Percentiles rank a stretch among this genome's conserved stretches.
phyloP scores from a whole-genome alignment of 2,329 filamentous ascomycete genomes.

The Chaetoscypha palmicola region DNA sequence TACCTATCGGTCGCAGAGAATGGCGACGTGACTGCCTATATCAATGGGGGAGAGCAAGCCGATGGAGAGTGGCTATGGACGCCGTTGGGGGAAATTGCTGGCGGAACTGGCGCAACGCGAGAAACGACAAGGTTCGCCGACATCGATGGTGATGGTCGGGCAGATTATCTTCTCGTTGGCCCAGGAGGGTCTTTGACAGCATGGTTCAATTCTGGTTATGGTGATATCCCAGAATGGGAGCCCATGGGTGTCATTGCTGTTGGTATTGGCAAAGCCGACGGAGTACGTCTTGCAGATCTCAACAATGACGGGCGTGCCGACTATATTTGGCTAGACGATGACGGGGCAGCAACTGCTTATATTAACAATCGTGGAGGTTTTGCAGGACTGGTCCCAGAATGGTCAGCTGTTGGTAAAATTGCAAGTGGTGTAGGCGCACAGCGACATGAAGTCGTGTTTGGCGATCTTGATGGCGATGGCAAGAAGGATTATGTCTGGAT shows the following conservation, averaged over 20 bases:
- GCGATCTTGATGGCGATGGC: conserved; percentile 5
- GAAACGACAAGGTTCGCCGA: conserved; percentile 7
- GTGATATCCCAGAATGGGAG: no score
- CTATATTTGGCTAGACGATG: conserved; percentile 5
- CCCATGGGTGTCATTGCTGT: conserved; percentile 1
- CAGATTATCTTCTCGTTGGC: conserved; percentile 8
- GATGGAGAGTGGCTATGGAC: background rate
- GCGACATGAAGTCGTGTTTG: background rate
- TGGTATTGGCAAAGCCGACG: background rate
- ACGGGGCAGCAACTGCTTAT: conserved; percentile 2
- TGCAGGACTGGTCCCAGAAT: background rate
- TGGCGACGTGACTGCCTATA: conserved; percentile 1
- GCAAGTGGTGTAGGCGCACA: conserved; percentile 4
- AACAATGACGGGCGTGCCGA: conserved; percentile 8
- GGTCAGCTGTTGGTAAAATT: conserved; percentile 4
- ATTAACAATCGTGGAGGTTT: conserved; percentile 3
- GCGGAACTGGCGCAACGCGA: background rate
- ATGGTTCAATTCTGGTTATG: conserved; percentile 5
- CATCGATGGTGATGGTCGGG: conserved; percentile 9
- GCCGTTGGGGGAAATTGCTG: conserved; percentile 1
- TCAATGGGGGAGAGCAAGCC: conserved; percentile 1
- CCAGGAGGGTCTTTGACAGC: background rate
- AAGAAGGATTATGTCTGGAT: conserved; percentile 4
- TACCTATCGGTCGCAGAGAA: background rate
- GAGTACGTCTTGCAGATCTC: conserved; percentile 9